Evolutionary conservation across 2,329 filamentous ascomycete species (phyloP).

Genomic region (Cyclaneusma minus): DNA sequence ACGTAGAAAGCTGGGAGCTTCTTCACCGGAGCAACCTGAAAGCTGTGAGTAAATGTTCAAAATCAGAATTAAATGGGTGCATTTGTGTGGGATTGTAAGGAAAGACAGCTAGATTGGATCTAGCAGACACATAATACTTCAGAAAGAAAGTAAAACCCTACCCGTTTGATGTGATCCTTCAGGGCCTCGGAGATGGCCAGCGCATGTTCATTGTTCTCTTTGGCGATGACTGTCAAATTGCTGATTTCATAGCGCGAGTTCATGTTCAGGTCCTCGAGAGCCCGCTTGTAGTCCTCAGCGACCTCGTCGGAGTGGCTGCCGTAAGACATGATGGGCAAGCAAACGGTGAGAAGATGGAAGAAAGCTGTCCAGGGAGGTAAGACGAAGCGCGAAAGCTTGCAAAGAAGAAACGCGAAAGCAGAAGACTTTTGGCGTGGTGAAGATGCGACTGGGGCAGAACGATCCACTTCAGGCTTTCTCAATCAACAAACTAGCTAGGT

Average conservation of each 20-base stretch:
- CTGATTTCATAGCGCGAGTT: constrained; percentile 94
- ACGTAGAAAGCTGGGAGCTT: constrained; percentile 96
- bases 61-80: constrained; percentile 7
- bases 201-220: constrained; percentile 93
- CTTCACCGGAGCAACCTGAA: constrained; percentile 68
- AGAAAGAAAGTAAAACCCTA: constrained; percentile 35
- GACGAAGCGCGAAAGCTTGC: constrained; percentile 1
- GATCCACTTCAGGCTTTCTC: constrained; percentile 14
- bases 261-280: constrained; percentile 76
- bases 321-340: constrained; percentile 42
- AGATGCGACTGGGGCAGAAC: constrained; percentile 5
- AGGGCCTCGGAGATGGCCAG: constrained; percentile 81
- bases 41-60: constrained; percentile 22
- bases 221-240: constrained; percentile 92
- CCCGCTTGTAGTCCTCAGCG: constrained; percentile 86
- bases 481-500: constrained; percentile 19
- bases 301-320: constrained; percentile 58
- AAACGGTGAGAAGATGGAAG: neutral
- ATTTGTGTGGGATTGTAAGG: too few species aligned
- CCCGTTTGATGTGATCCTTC: constrained; percentile 86
- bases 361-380: neutral
- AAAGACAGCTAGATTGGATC: constrained; percentile 8
- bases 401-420: neutral
- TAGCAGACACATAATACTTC: constrained; percentile 10
- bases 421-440: constrained; percentile 1